Conservation (phyloP, 2,329 filamentous ascomycete genomes). For the Elsinoe arachidis region DNA sequence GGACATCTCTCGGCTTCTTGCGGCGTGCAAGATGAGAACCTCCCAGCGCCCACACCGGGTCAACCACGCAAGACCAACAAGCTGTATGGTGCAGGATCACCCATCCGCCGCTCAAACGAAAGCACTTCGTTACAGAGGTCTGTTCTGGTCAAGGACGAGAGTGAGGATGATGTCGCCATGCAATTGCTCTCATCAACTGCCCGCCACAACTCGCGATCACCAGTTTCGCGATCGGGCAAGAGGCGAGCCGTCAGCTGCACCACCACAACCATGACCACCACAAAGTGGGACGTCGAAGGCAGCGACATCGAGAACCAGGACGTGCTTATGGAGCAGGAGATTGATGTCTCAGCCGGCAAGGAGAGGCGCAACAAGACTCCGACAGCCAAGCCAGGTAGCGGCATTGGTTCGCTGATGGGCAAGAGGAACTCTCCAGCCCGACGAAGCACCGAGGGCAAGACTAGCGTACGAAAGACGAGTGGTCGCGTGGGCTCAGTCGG, state of each 20-base stretch:
- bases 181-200: constrained; percentile 53
- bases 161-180: constrained; percentile 80
- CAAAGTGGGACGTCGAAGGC: constrained; percentile 35
- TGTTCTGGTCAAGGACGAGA: constrained; percentile 56
- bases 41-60: constrained; percentile 89
- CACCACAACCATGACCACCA: constrained; percentile 60
- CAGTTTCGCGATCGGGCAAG: constrained; percentile 48
- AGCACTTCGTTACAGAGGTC: constrained; percentile 51
- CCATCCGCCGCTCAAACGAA: constrained; percentile 35
- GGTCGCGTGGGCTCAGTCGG: constrained; percentile 42
- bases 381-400: constrained; percentile 33
- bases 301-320: constrained; percentile 39
- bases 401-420: constrained; percentile 36
- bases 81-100: constrained; percentile 65
- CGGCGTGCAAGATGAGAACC: constrained; percentile 74
- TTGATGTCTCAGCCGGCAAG: constrained; percentile 20
- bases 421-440: constrained; percentile 39
- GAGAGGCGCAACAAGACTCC: constrained; percentile 37
- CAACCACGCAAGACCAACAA: constrained; percentile 86
- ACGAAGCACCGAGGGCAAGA: constrained; percentile 40
- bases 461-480: constrained; percentile 43
- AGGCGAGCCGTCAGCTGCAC: constrained; percentile 66
- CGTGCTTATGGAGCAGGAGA: constrained; percentile 21
- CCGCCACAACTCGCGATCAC: constrained; percentile 57
- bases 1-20: constrained; percentile 34